Base-by-base conservation (phyloP, 2,329 filamentous ascomycete genomes). In the Colletotrichum acutatum region DNA sequence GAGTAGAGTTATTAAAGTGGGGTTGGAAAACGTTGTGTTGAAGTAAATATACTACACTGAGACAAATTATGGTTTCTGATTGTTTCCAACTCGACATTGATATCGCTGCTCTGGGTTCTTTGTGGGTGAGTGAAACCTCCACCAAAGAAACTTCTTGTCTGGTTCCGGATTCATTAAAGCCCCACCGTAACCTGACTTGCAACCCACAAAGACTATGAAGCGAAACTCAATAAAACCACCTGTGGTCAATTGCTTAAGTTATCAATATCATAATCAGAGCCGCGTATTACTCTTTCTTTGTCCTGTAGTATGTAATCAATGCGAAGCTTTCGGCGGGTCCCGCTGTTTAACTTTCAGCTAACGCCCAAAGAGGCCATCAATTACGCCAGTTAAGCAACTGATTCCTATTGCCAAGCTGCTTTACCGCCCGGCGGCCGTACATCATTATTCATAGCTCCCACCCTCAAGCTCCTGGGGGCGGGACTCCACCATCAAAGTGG, bases 401-500 rank as follows among this genome's bases (percentile, higher is more conserved):
- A 49, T 49, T 49, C 24, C 8, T 8, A 3, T 16, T 60, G 66
- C 66, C 60, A 72, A 70, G 59, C 34, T 65, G 24, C 56, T 16
- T 34, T 32, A 19, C 19, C 60, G 66, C 70, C 60, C 70, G 42
- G 37, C 16, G 12, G 19, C n/a, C 19, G 24, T 26, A 59, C 26
- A 11, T 34, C 26, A 69, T 72, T 64, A 64, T 46, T 26, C 54
- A 60, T 14, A 34, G 28, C 8, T 60, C 26, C 66, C 32, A 65
- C 46, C 32, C 16, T 24, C 12, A 26, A 58, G 28, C 24, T 11
- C 32, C 46, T 60, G 57, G 32, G 28, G 8, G n/a, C 19, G 12
- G 53, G 26, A 14, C 3, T 56, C 57, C 52, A 53, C 52, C n/a
- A 49, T 72, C 22, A 46, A 72, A 70, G 22, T 34, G 46, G 66